phyloP scores from a whole-genome alignment of 352 stramenopile genomes.

The Phytophthora boehmeriae region DNA sequence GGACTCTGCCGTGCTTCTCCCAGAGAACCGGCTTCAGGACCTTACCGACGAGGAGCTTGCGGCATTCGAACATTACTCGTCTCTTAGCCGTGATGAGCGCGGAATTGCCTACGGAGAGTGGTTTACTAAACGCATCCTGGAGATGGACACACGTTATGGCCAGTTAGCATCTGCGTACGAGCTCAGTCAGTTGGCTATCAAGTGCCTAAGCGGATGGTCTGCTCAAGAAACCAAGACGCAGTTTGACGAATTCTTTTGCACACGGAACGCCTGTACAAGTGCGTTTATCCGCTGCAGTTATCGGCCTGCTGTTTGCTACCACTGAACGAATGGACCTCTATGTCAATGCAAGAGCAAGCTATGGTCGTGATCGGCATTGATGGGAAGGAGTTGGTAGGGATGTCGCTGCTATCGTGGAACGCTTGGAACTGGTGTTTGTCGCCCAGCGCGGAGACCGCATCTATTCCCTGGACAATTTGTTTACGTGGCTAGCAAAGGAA shows the following conservation, averaged over 20 bases:
- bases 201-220: conserved; percentile 37
- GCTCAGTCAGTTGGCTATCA: conserved; percentile 41
- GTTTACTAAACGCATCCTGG: conserved; percentile 58
- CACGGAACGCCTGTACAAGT: conserved; percentile 67
- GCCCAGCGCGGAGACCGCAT: conserved; percentile 36
- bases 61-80: conserved; percentile 40
- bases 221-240: conserved; percentile 32
- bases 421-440: conserved; percentile 57
- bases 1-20: conserved; percentile 29
- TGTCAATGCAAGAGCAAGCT: conserved; percentile 70
- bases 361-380: conserved; percentile 45
- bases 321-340: conserved; percentile 56
- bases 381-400: conserved; percentile 13
- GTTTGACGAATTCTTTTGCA: conserved; percentile 56
- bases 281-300: conserved; percentile 52
- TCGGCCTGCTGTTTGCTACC: conserved; percentile 43
- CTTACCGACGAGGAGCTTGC: conserved; percentile 42
- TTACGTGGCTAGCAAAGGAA: conserved; percentile 53
- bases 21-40: conserved; percentile 52
- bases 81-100: conserved; percentile 27
- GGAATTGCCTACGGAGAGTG: conserved; percentile 46
- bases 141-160: conserved; percentile 64
- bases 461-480: conserved; percentile 55
- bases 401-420: conserved; percentile 35
- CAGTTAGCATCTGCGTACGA: conserved; percentile 57